phyloP scores from a whole-genome alignment of 148 eudicot species.

The Camellia granthamiana region DNA sequence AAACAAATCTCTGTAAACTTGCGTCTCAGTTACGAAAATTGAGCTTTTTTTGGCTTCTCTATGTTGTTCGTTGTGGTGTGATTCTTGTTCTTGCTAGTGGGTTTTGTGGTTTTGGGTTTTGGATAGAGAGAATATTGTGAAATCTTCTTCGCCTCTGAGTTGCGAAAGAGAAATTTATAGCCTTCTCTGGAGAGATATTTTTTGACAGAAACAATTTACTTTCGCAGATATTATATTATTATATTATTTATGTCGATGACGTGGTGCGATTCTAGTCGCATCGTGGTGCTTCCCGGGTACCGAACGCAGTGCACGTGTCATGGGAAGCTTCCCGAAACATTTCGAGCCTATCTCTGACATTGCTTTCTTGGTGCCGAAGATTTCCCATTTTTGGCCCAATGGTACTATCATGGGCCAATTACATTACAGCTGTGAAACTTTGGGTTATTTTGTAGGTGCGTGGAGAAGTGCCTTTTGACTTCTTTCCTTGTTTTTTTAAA shows the following conservation, averaged over 20 bases:
- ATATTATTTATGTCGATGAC: constrained; percentile 1
- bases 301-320: constrained; percentile 10
- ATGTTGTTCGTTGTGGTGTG: background rate
- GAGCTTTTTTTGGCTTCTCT: background rate
- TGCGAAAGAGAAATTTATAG: constrained; percentile 28
- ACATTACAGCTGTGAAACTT: no score
- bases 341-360: background rate
- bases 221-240: background rate
- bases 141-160: background rate
- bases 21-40: background rate
- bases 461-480: no score
- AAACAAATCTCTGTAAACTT: background rate
- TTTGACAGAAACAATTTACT: background rate
- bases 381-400: background rate
- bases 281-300: background rate
- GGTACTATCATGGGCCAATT: no score
- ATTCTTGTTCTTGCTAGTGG: background rate
- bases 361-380: constrained; percentile 1
- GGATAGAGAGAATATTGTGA: background rate
- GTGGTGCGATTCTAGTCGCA: constrained; percentile 17
- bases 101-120: background rate
- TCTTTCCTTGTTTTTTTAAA: no score
- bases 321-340: constrained; percentile 19
- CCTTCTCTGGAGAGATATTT: constrained; percentile 30
- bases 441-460: no score